Evolutionary conservation across 129 eudicot species (phyloP).

Genomic region (Scalesia atractyloides): DNA sequence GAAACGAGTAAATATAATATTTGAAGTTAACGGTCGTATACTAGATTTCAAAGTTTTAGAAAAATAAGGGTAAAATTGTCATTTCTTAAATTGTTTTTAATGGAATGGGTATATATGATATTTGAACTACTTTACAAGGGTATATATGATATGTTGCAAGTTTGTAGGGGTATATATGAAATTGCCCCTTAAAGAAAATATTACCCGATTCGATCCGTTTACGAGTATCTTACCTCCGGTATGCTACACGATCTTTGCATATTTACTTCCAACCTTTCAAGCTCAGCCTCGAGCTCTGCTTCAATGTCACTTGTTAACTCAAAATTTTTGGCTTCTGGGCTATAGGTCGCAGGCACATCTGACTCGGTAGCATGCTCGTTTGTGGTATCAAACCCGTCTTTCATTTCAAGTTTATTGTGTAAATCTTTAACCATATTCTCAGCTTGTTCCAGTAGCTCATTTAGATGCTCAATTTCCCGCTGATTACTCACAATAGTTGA

Average conservation of each 20-base stretch:
- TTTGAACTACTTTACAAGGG: too few relatives aligned
- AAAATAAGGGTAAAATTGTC: too few relatives aligned
- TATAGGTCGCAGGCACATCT: conserved; percentile 18
- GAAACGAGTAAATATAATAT: too few relatives aligned
- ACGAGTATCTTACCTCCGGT: conserved; percentile 45
- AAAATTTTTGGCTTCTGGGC: conserved; percentile 29
- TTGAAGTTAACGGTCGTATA: too few relatives aligned
- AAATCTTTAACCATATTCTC: conserved; percentile 69
- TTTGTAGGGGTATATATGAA: too few relatives aligned
- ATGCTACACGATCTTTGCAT: conserved; percentile 44
- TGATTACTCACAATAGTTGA: conserved; percentile 38
- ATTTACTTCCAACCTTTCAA: conserved; percentile 68
- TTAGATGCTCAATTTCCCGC: conserved; percentile 49
- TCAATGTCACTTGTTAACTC: conserved; percentile 62
- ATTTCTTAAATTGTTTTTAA: too few relatives aligned
- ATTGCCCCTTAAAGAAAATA: neutral
- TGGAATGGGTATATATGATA: too few relatives aligned
- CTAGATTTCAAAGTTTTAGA: too few relatives aligned
- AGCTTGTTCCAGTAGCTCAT: conserved; percentile 58
- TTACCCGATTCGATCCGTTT: neutral
- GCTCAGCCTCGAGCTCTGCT: conserved; percentile 89
- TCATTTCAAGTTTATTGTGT: conserved; percentile 64
- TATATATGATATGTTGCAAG: too few relatives aligned
- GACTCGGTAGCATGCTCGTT: conserved; percentile 45
- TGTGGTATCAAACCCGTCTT: conserved; percentile 48